These are phyloP conservation scores for Spongiforma sp. DNA, from an alignment of 1,284 basidiomycete species.

Conservation along the genomic window DNA sequence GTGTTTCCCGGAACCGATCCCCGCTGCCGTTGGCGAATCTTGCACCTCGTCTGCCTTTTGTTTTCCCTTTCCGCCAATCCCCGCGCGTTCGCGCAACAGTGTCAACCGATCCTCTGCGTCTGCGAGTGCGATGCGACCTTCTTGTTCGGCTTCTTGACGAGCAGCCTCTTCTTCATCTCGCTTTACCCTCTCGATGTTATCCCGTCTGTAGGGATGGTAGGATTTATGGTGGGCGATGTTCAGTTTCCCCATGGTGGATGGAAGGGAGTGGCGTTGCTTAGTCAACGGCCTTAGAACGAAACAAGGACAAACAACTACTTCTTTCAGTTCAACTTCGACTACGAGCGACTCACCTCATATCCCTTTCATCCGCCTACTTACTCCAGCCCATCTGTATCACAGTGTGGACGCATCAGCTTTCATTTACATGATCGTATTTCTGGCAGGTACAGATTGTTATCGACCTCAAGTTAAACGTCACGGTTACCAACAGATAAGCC, in stretches of 20 bases:
- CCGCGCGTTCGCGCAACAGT: slow-evolving; percentile 64
- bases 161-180: slow-evolving; percentile 83
- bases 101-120: slow-evolving; percentile 83
- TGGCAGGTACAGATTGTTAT: no score
- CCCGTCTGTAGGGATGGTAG: slow-evolving; percentile 84
- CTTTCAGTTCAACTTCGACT: neutral
- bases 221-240: slow-evolving; percentile 92
- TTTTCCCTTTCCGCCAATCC: slow-evolving; percentile 46
- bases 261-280: neutral
- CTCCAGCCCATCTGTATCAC: no score
- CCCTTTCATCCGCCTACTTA: no score
- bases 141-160: slow-evolving; percentile 65
- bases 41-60: slow-evolving; percentile 43
- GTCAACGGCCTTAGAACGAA: slow-evolving; percentile 21
- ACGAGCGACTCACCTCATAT: no score
- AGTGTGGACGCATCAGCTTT: no score
- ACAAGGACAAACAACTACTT: slow-evolving; percentile 20
- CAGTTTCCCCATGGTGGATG: slow-evolving; percentile 69
- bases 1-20: slow-evolving; percentile 43
- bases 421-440: no score
- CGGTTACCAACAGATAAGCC: no score
- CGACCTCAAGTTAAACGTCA: no score
- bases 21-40: neutral
- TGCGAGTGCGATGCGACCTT: slow-evolving; percentile 73
- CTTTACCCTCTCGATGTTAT: slow-evolving; percentile 83